Conservation (phyloP, 257 asterid genomes). For the Linderniella brevidens region DNA sequence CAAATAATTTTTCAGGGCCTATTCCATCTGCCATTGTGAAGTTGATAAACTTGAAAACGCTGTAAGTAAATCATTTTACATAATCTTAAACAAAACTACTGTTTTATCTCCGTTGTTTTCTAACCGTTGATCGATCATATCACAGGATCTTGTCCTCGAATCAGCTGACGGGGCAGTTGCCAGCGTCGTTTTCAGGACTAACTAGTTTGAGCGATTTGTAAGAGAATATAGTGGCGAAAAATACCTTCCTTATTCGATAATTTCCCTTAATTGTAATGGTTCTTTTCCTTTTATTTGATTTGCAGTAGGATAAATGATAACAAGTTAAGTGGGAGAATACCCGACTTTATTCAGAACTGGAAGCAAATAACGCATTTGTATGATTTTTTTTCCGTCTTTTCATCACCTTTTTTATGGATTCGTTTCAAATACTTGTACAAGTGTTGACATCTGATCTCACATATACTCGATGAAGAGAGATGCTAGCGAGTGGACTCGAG, state of each 20-base stretch:
- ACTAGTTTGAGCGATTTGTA: slow-evolving; percentile 57
- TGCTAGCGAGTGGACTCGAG: slow-evolving; percentile 77
- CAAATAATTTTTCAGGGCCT: slow-evolving; percentile 53
- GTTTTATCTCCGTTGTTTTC: neutral
- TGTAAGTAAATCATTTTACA: slow-evolving; percentile 30
- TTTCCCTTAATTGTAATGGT: neutral
- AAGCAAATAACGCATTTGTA: slow-evolving; percentile 52
- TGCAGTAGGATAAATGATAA: slow-evolving; percentile 78
- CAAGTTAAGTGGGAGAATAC: slow-evolving; percentile 64
- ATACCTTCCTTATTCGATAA: slow-evolving; percentile 1
- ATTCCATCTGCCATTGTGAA: slow-evolving; percentile 56
- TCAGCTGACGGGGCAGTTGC: slow-evolving; percentile 46
- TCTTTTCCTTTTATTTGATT: neutral
- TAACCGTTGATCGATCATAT: neutral
- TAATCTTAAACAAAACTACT: too few species aligned
- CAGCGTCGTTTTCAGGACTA: slow-evolving; percentile 41
- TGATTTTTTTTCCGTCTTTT: slow-evolving; percentile 15
- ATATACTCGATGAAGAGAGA: slow-evolving; percentile 38
- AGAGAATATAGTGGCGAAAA: slow-evolving; percentile 16
- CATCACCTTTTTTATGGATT: neutral
- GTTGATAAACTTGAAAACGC: slow-evolving; percentile 48
- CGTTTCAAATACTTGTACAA: neutral
- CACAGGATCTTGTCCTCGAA: slow-evolving; percentile 79
- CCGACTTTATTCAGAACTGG: slow-evolving; percentile 72
- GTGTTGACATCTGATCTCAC: too few species aligned